phyloP scores from a whole-genome alignment of 345 rosid species.

The Lepidium aucheri region DNA sequence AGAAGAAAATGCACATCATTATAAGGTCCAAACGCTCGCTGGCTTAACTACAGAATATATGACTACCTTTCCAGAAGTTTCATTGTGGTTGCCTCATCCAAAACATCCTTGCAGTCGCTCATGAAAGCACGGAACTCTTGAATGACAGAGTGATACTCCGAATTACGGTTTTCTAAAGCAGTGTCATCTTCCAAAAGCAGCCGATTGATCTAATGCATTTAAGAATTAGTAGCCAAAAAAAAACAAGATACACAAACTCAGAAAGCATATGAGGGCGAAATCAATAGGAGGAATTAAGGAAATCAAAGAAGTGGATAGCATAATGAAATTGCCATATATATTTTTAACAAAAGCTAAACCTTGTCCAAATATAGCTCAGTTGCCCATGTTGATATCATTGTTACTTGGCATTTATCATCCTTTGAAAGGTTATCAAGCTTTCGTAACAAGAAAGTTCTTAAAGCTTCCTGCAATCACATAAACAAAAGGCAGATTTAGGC shows the following conservation, averaged over 20 bases:
- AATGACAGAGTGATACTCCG: slow-evolving; percentile 76
- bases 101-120: slow-evolving; percentile 88
- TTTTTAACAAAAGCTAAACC: slow-evolving; percentile 42
- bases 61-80: slow-evolving; percentile 84
- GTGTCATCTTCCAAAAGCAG: slow-evolving; percentile 91
- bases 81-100: slow-evolving; percentile 99
- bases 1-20: not conserved
- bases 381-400: slow-evolving; percentile 99
- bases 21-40: not conserved
- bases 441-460: slow-evolving; percentile 83
- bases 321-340: not conserved
- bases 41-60: not conserved
- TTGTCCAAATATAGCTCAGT: slow-evolving; percentile 96
- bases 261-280: not conserved
- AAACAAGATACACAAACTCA: not conserved
- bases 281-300: not conserved
- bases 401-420: slow-evolving; percentile 96
- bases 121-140: slow-evolving; percentile 92
- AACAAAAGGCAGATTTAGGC: slow-evolving; percentile 1
- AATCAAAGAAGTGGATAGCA: not conserved
- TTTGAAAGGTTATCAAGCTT: slow-evolving; percentile 91
- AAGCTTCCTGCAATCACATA: slow-evolving; percentile 72
- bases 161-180: slow-evolving; percentile 69
- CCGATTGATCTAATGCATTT: slow-evolving; percentile 59
- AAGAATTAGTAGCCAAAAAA: not conserved